A percentile compares a stretch with the other conserved stretches of the same genome.
Conservation (phyloP, 768 basidiomycete genomes). For the Tricholoma sp. region DNA sequence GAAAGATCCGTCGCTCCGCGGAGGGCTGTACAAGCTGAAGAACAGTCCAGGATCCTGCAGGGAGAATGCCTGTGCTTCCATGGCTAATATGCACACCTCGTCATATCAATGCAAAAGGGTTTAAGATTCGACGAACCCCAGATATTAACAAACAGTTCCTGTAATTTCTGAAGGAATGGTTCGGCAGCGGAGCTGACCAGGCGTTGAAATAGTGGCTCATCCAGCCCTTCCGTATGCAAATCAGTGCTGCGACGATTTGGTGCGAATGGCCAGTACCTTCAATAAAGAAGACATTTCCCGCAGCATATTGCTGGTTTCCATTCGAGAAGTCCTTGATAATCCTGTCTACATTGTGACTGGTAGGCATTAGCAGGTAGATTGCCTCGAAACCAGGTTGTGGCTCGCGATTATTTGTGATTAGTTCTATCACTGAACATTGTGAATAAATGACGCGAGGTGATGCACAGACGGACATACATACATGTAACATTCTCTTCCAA, state of each 20-base stretch:
- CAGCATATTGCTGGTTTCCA: constrained; percentile 65
- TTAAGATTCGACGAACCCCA: constrained; percentile 57
- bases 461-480: constrained; percentile 48
- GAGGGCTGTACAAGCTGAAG: constrained; percentile 86
- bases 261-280: constrained; percentile 50
- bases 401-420: constrained; percentile 77
- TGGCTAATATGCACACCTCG: constrained; percentile 41
- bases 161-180: constrained; percentile 67
- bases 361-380: constrained; percentile 92
- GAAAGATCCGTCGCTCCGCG: constrained; percentile 62
- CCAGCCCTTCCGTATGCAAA: constrained; percentile 51
- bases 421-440: constrained; percentile 75
- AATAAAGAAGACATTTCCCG: constrained; percentile 88
- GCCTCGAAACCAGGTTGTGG: constrained; percentile 87
- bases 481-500: constrained; percentile 94
- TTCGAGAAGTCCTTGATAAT: constrained; percentile 78
- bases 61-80: constrained; percentile 84
- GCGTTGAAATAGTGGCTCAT: constrained; percentile 72
- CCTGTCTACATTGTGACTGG: constrained; percentile 88
- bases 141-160: constrained; percentile 90
- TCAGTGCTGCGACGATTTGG: neutral
- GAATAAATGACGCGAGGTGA: neutral
- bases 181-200: constrained; percentile 74
- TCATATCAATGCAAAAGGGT: neutral
- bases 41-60: constrained; percentile 74